Evolutionary conservation across 2,329 filamentous ascomycete species (phyloP).

Genomic region (Apiospora pterosperma): DNA sequence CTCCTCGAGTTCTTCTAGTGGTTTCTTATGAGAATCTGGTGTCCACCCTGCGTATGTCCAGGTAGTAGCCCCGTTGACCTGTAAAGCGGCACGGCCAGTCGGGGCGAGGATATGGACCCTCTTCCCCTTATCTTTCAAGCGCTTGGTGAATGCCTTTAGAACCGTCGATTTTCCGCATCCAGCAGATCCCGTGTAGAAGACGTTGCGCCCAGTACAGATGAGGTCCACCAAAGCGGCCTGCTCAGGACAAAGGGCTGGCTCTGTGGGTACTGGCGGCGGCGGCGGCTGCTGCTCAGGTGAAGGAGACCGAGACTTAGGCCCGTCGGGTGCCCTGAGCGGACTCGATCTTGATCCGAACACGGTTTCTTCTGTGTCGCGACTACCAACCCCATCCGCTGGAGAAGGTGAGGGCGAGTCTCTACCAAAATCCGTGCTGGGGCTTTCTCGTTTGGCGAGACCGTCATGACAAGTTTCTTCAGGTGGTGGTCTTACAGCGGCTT

Average conservation of each 20-base stretch:
- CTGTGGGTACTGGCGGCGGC: not conserved
- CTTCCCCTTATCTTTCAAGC: slow-evolving; percentile 30
- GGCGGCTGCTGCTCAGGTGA: not conserved
- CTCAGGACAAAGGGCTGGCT: slow-evolving; percentile 39
- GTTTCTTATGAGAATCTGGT: slow-evolving; percentile 39
- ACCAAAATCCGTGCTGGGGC: not conserved
- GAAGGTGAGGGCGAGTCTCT: not conserved
- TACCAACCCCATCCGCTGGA: not conserved
- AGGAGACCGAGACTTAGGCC: not conserved
- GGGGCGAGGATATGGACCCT: slow-evolving; percentile 53
- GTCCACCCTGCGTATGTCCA: slow-evolving; percentile 57
- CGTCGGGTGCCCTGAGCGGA: not conserved
- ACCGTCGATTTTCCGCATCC: slow-evolving; percentile 58
- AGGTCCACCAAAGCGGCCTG: slow-evolving; percentile 47
- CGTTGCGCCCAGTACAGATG: slow-evolving; percentile 49
- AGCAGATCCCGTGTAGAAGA: slow-evolving; percentile 64
- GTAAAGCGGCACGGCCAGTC: slow-evolving; percentile 55
- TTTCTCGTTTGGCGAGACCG: not conserved
- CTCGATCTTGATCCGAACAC: not conserved
- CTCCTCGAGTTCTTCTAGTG: slow-evolving; percentile 30
- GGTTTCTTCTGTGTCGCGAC: not conserved
- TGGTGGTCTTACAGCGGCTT: not conserved
- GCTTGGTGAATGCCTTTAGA: slow-evolving; percentile 43
- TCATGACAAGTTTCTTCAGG: not conserved
- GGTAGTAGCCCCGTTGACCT: slow-evolving; percentile 53